phyloP scores from a whole-genome alignment of 2,329 filamentous ascomycete genomes.

The Arthrocladium fulminans region DNA sequence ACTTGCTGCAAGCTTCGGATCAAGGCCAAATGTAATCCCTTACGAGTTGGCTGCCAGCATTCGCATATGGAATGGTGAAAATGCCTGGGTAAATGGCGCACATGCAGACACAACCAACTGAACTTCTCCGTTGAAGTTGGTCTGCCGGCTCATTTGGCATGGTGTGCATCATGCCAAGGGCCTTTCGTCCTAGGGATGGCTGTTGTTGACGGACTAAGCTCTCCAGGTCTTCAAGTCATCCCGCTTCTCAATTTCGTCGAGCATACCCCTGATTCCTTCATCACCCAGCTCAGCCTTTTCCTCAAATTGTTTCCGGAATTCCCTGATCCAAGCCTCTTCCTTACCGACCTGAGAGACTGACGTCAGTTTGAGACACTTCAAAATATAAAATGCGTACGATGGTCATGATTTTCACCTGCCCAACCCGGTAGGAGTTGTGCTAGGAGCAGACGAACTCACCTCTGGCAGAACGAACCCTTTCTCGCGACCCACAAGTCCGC shows the following conservation, averaged over 20 bases:
- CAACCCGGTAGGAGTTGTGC: too few relatives aligned
- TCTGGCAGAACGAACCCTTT: constrained; percentile 18
- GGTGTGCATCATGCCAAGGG: too few relatives aligned
- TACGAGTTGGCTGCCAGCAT: too few relatives aligned
- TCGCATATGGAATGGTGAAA: too few relatives aligned
- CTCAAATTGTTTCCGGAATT: constrained; percentile 18
- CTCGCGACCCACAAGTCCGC: constrained; percentile 18
- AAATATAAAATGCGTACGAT: background rate
- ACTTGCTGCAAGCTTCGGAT: background rate
- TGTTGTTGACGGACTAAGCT: too few relatives aligned
- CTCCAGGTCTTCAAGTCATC: constrained; percentile 12
- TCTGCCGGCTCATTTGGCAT: too few relatives aligned
- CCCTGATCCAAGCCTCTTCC: constrained; percentile 18
- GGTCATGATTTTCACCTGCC: too few relatives aligned
- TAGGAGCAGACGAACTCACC: constrained; percentile 12
- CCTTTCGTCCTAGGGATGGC: too few relatives aligned
- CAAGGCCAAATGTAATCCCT: too few relatives aligned
- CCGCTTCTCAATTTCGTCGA: constrained; percentile 12
- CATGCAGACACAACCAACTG: background rate
- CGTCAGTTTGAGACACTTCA: background rate
- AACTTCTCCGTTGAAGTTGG: too few relatives aligned
- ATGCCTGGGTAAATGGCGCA: too few relatives aligned
- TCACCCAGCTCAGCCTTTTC: constrained; percentile 12
- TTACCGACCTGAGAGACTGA: constrained; percentile 13
- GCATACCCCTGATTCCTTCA: constrained; percentile 11